Percentiles rank a stretch among this genome's conserved stretches.
Conservation (phyloP, 2,329 filamentous ascomycete species). For the Fusarium vanettenii region DNA sequence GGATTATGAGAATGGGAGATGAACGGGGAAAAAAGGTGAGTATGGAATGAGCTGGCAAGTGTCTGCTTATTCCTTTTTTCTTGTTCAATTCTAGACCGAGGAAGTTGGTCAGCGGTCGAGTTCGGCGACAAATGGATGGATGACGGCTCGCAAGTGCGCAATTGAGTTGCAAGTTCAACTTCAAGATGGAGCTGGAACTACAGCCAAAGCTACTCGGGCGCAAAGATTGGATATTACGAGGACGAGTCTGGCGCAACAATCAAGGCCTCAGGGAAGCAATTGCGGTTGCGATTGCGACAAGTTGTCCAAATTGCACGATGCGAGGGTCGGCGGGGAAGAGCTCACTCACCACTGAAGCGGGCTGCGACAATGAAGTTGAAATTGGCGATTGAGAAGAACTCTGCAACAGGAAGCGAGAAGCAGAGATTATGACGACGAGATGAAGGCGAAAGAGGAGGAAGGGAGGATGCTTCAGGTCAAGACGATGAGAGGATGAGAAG, state of each 20-base stretch:
- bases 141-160: constrained; percentile 32
- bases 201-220: constrained; percentile 22
- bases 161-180: constrained; percentile 12
- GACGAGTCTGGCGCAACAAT: constrained; percentile 10
- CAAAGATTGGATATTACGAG: constrained; percentile 15
- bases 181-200: constrained; percentile 17
- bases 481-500: constrained; percentile 39
- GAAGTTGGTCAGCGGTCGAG: constrained; percentile 29
- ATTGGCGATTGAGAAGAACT: constrained; percentile 31
- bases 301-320: constrained; percentile 31
- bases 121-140: constrained; percentile 5
- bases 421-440: constrained; percentile 37
- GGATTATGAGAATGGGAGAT: constrained; percentile 42
- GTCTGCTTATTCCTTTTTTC: constrained; percentile 38
- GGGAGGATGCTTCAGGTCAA: constrained; percentile 23
- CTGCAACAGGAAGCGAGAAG: constrained; percentile 19
- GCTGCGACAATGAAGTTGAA: constrained; percentile 39
- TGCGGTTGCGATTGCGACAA: constrained; percentile 9
- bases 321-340: constrained; percentile 27
- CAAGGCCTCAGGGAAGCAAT: constrained; percentile 19
- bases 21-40: constrained; percentile 33
- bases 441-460: constrained; percentile 27
- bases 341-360: constrained; percentile 42
- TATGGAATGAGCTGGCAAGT: constrained; percentile 41
- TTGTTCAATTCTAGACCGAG: constrained; percentile 40